phyloP scores from a whole-genome alignment of 768 basidiomycete genomes.

The Boletus coccyginus region DNA sequence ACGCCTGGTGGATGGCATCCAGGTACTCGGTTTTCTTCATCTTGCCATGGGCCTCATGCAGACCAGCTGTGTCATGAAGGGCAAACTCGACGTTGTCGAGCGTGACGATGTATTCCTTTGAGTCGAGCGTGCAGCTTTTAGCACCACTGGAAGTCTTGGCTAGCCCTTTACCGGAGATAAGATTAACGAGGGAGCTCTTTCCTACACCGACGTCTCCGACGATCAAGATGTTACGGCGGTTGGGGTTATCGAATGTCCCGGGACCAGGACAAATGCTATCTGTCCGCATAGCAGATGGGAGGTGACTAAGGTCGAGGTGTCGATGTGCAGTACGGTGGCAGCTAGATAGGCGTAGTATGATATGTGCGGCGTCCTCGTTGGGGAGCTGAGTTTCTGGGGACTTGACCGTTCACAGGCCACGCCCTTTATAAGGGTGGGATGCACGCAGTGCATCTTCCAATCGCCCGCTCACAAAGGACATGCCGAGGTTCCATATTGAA shows the following conservation, averaged over 20 bases:
- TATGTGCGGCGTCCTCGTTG: not conserved
- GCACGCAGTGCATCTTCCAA: constrained; percentile 1
- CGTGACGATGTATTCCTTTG: constrained; percentile 17
- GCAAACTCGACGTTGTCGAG: constrained; percentile 18
- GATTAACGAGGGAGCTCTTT: constrained; percentile 43
- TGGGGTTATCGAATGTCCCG: constrained; percentile 3
- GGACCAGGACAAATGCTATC: constrained; percentile 14
- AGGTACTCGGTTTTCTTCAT: constrained; percentile 24
- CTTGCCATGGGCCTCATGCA: constrained; percentile 26
- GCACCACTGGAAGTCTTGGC: constrained; percentile 32
- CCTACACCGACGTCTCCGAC: constrained; percentile 30
- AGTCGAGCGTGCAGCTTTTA: constrained; percentile 36
- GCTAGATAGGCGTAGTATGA: not conserved
- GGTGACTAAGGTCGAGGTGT: not conserved
- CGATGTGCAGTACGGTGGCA: not conserved
- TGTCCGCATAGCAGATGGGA: constrained; percentile 6
- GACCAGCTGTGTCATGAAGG: constrained; percentile 27
- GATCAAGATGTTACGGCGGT: constrained; percentile 27
- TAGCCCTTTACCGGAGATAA: constrained; percentile 27
- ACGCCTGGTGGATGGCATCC: constrained; percentile 28
- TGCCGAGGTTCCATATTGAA: not conserved
- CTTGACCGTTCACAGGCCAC: not conserved
- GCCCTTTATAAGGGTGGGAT: constrained; percentile 12
- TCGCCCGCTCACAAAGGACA: constrained; percentile 9
- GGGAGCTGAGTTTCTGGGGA: not conserved